Evolutionary conservation across 2,329 filamentous ascomycete genomes (phyloP), one percentile per base, ranked within the genome.

Genomic region (Pezicula neosporulosa): DNA sequence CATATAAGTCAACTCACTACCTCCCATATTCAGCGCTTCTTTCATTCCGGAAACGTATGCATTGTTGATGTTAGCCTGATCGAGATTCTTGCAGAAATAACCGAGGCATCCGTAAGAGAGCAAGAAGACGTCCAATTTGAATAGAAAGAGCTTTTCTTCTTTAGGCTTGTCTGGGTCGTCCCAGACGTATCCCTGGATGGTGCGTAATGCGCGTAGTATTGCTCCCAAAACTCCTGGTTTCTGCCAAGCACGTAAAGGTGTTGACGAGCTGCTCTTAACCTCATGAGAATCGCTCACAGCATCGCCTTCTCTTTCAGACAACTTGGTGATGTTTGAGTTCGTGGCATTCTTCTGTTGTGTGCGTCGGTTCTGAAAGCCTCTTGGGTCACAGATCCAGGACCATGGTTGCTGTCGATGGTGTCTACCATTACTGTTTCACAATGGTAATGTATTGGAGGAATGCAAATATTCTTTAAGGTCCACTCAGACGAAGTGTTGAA

Each of bases 1-100:
- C 52, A 73, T 64, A 51, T 80, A 77, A 48, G 82, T 81, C 30
- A 82, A 68, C 50, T 84, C 68, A 55, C 83, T 82, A 1, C 72
- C 71, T 43, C 76, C 73, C 18, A 83, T 64, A 2, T 66, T 55
- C 3, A 80, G 66, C 38, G 77, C 68, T 46, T 75, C 66, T 38
- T 49, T 52, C 61, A 63, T 63, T 9, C 61, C 61, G 24, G 53
- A 58, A 3, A 63, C 58, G 44, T 60, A 63, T 45, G 50, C 50
- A 36, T 52, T 52, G 45, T 36, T 52, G 37, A 52, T 30, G 16
- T 52, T 52, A 21, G 66, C 59, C 58, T 69, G 67, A 54, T 70
- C 66, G 4, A 70, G 63, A 37, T 66, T 64, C 60, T 77, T 77
- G 55, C 74, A 65, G 52, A 77, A 77, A 50, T 72, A 75, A 21